Evolutionary conservation across 1,284 basidiomycete genomes (phyloP).

Genomic region (Ganoderma lingzhi): DNA sequence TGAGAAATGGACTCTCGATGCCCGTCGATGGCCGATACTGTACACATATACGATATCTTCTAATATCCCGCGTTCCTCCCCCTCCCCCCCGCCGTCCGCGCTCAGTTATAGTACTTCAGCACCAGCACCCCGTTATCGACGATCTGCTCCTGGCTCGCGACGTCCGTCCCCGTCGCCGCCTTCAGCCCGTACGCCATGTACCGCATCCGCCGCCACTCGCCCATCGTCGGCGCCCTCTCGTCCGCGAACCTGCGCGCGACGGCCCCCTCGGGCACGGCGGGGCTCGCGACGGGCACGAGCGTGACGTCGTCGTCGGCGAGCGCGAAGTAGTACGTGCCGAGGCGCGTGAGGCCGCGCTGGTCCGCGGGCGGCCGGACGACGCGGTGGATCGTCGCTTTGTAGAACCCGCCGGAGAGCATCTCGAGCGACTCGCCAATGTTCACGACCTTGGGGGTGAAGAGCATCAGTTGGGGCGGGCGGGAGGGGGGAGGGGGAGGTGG

Average conservation of each 20-base stretch:
- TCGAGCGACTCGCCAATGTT: constrained; percentile 55
- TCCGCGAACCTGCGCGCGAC: constrained; percentile 41
- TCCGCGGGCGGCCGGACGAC: constrained; percentile 59
- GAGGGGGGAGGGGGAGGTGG: neutral
- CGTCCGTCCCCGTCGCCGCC: constrained; percentile 44
- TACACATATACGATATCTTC: neutral
- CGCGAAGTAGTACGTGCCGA: constrained; percentile 54
- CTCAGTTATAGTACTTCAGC: constrained; percentile 53
- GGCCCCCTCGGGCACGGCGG: constrained; percentile 41
- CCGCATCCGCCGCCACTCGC: constrained; percentile 48
- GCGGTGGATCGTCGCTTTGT: constrained; percentile 52
- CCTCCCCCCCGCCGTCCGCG: too few species aligned
- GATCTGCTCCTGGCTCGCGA: constrained; percentile 50
- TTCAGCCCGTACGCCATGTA: constrained; percentile 47
- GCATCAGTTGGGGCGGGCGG: neutral
- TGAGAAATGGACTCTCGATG: too few species aligned
- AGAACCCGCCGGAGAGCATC: constrained; percentile 54
- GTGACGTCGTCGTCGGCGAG: constrained; percentile 42
- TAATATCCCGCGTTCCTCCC: neutral
- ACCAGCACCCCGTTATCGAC: constrained; percentile 47
- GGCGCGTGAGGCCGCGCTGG: constrained; percentile 51
- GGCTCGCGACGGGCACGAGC: constrained; percentile 42
- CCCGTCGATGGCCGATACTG: neutral
- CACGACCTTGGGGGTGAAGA: constrained; percentile 39
- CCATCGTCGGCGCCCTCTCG: constrained; percentile 46